A percentile compares a stretch with the other conserved stretches of the same genome.
phyloP scores from a whole-genome alignment of 176 grass and related monocot genomes.

The Oryza nivara region DNA sequence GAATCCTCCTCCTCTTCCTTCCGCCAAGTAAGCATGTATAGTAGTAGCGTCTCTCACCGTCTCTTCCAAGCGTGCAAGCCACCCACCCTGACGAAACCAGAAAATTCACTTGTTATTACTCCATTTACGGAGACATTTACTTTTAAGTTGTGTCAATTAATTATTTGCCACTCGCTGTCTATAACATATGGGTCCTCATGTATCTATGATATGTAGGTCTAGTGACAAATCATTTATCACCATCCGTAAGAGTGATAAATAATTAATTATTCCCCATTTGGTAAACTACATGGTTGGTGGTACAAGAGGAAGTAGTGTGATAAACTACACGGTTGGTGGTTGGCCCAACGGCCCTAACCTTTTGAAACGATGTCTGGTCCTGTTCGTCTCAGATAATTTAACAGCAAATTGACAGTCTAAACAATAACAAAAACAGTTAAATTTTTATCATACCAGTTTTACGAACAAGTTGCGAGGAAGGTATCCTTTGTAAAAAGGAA shows the following conservation, averaged over 20 bases:
- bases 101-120: background rate
- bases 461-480: too few relatives aligned
- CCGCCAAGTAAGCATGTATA: background rate
- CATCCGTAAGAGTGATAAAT: too few relatives aligned
- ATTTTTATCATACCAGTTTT: too few relatives aligned
- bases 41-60: background rate
- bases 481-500: too few relatives aligned
- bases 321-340: background rate
- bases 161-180: too few relatives aligned
- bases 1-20: background rate
- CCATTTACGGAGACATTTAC: background rate
- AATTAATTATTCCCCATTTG: too few relatives aligned
- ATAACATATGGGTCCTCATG: too few relatives aligned
- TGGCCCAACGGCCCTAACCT: background rate
- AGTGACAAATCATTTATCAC: too few relatives aligned
- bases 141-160: too few relatives aligned
- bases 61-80: background rate
- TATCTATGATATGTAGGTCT: too few relatives aligned
- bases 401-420: background rate
- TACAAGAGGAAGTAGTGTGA: background rate
- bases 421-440: background rate
- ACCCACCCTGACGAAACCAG: background rate
- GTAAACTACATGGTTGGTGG: too few relatives aligned
- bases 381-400: background rate
- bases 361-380: background rate